These are phyloP conservation scores for Cordyceps farinosa DNA, from an alignment of 2,329 filamentous ascomycete genomes.

Conservation along the genomic window DNA sequence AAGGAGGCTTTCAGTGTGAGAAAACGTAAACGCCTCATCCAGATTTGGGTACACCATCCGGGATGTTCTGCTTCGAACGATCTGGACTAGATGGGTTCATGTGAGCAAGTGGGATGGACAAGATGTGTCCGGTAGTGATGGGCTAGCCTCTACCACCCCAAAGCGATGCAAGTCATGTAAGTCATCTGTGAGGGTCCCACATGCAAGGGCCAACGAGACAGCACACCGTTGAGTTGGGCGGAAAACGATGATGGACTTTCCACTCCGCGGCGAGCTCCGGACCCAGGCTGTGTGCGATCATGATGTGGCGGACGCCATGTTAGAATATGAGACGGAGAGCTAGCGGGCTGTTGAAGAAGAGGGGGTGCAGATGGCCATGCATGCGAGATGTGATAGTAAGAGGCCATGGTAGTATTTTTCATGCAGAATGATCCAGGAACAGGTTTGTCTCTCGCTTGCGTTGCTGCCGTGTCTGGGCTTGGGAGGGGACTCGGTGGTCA, in stretches of 20 bases:
- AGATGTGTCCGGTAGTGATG: neutral
- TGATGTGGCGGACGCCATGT: too few species aligned
- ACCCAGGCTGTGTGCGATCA: too few species aligned
- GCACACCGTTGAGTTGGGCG: too few species aligned
- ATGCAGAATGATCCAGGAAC: too few species aligned
- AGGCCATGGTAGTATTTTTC: too few species aligned
- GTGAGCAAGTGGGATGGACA: neutral
- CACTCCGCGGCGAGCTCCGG: too few species aligned
- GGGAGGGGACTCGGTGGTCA: neutral
- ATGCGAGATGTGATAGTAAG: too few species aligned
- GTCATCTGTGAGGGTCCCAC: neutral
- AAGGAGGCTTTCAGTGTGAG: neutral
- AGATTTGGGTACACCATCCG: neutral
- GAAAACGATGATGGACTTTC: too few species aligned
- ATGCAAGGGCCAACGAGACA: neutral
- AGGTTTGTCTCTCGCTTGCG: neutral
- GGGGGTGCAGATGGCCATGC: too few species aligned
- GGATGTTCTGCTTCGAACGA: neutral
- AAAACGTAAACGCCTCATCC: neutral
- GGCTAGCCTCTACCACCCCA: neutral
- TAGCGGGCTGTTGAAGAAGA: too few species aligned
- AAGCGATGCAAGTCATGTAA: neutral
- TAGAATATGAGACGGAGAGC: too few species aligned
- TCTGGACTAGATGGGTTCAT: conserved; percentile 1
- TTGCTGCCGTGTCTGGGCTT: neutral